phyloP scores from a whole-genome alignment of 371 early-diverging fungal species.

The Circinella minor region DNA sequence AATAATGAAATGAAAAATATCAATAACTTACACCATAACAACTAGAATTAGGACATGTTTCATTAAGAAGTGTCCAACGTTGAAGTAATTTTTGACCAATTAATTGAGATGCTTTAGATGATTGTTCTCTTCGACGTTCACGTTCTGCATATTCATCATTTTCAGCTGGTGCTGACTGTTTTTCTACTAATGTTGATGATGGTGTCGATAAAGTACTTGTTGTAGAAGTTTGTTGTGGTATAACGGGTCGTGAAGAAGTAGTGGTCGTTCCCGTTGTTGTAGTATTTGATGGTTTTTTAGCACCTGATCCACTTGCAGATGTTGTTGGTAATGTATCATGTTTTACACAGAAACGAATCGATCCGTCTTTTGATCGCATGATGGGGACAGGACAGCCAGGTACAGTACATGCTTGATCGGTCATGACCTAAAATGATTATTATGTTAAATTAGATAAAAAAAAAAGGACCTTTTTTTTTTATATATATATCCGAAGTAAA shows the following conservation, averaged over 20 bases:
- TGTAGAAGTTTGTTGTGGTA: background rate
- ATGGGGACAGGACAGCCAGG: conserved; percentile 53
- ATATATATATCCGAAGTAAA: too few species aligned
- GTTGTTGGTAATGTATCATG: conserved; percentile 49
- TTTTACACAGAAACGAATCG: conserved; percentile 50
- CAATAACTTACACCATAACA: conserved; percentile 60
- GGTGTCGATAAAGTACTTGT: background rate
- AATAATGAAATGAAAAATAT: background rate
- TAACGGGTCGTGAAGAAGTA: background rate
- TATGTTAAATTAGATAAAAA: background rate
- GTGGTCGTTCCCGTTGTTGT: background rate
- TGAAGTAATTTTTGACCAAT: conserved; percentile 73
- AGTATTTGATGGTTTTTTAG: background rate
- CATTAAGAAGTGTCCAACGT: conserved; percentile 76
- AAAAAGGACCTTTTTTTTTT: background rate
- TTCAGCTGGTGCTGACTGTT: background rate
- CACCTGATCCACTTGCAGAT: background rate
- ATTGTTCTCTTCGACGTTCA: conserved; percentile 55
- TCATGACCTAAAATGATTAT: conserved; percentile 47
- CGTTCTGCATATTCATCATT: conserved; percentile 21
- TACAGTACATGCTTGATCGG: conserved; percentile 45
- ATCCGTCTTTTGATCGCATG: conserved; percentile 60
- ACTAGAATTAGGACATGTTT: conserved; percentile 59
- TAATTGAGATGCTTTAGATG: conserved; percentile 62
- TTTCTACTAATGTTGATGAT: background rate